Evolutionary conservation across 768 basidiomycete species (phyloP).

Genomic region (Thelephora aurantiotincta): DNA sequence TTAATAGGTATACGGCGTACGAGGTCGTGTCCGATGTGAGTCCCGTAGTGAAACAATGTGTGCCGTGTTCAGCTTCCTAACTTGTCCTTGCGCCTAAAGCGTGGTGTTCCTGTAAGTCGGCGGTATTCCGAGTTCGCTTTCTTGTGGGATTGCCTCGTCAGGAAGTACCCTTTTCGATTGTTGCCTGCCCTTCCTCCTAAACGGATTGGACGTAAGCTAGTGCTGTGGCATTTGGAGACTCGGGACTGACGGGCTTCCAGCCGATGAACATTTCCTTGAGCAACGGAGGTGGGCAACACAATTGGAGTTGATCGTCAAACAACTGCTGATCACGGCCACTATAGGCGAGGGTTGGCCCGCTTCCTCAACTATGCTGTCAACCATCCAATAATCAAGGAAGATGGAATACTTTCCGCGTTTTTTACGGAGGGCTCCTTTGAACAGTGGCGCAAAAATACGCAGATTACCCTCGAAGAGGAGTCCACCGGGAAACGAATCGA

Average conservation of each 20-base stretch:
- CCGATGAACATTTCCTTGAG: constrained; percentile 84
- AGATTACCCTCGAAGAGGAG: constrained; percentile 79
- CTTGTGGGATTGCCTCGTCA: constrained; percentile 73
- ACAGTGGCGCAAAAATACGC: constrained; percentile 68
- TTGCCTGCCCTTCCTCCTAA: constrained; percentile 85
- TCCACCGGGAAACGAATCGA: constrained; percentile 68
- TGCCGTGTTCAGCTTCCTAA: constrained; percentile 4
- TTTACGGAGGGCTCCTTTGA: constrained; percentile 77
- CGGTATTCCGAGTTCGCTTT: constrained; percentile 92
- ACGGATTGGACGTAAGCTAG: constrained; percentile 64
- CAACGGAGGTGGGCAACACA: constrained; percentile 54
- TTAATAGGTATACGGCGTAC: constrained; percentile 81
- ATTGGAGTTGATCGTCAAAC: background rate
- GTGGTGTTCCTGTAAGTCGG: constrained; percentile 56
- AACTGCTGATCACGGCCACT: background rate
- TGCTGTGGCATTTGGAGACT: background rate
- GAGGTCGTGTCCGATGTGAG: constrained; percentile 66
- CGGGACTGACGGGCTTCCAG: constrained; percentile 21
- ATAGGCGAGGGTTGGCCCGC: constrained; percentile 65
- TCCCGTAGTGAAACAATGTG: constrained; percentile 5
- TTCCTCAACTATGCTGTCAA: constrained; percentile 76
- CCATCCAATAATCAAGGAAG: constrained; percentile 84
- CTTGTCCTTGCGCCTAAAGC: constrained; percentile 20
- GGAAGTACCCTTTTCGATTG: constrained; percentile 88
- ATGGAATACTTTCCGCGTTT: constrained; percentile 72